Evolutionary conservation across 768 basidiomycete genomes (phyloP), one percentile per base, ranked within the genome.

Genomic region (Leccinum olivaceopallidum): DNA sequence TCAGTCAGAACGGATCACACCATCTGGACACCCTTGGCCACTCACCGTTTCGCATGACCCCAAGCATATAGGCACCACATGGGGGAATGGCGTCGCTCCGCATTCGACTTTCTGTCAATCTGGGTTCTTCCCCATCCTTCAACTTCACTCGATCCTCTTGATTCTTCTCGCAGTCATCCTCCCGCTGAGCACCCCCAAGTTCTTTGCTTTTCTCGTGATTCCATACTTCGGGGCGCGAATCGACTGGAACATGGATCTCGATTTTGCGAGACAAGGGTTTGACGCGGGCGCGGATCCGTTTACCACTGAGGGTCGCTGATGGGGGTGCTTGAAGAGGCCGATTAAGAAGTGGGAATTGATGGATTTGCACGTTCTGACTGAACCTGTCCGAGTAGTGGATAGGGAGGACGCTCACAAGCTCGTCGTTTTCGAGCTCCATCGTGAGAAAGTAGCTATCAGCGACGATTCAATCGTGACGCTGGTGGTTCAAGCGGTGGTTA

Each of bases 191-290:
- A 22, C 69, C 71, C 3, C 90, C 92, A 18, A 91, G 76, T 32
- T 85, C 84, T 68, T 79, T 83, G 16, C 87, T 84, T 60, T 82
- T 83, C 57, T 90, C 89, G n/a, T 71, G 70, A 66, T 89, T 94
- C 86, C 89, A 92, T 16, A 94, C 89, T 63, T 92, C 90, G 18
- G 85, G 77, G 37, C 92, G 85, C 22, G 84, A 84, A 70, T 94
- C 92, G n/a, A 85, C 83, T 5, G 92, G 92, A 13, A 94, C 81
- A 71, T 92, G 90, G 24, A 94, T 80, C 71, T 94, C 92, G 34
- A 90, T 71, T 63, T 86, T 79, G 55, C 79, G 82, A 39, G 82
- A 78, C 42, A 79, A 75, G 4, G 86, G 81, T 73, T 92, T 93
- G 63, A 87, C 76, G 36, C 92, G 84, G 6, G 90, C 90, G 36